Evolutionary conservation across 306 rosid species (phyloP).

Genomic region (Crotalaria pallida): DNA sequence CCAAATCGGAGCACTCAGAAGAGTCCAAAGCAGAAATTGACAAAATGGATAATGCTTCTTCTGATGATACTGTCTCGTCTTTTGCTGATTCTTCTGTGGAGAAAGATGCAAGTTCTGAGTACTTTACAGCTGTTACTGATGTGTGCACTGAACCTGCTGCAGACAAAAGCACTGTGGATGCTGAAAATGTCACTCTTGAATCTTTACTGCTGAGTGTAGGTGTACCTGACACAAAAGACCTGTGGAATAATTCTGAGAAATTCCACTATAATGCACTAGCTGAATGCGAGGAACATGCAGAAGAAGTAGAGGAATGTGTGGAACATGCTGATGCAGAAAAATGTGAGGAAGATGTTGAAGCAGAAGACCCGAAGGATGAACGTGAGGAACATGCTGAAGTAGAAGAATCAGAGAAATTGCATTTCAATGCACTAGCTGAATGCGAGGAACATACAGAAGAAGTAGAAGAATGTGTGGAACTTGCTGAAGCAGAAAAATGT

Average conservation of each 20-base stretch:
- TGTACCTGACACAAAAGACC: neutral
- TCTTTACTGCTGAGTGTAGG: neutral
- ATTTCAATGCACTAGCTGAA: too few relatives aligned
- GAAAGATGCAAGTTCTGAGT: neutral
- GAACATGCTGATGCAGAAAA: neutral
- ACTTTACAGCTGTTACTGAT: neutral
- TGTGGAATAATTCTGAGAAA: neutral
- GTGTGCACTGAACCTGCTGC: neutral
- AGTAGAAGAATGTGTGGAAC: too few relatives aligned
- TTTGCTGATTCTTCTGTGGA: neutral
- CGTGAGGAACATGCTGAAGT: too few relatives aligned
- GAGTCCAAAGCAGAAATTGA: neutral
- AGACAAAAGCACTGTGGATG: neutral
- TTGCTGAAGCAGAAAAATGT: too few relatives aligned
- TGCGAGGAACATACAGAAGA: too few relatives aligned
- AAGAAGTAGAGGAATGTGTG: neutral
- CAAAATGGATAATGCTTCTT: neutral
- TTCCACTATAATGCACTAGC: neutral
- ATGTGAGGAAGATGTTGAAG: too few relatives aligned
- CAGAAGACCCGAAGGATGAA: too few relatives aligned
- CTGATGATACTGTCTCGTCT: neutral
- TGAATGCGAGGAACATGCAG: neutral
- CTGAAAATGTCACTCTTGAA: neutral
- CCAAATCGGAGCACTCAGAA: neutral
- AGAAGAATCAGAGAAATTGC: too few relatives aligned